Conservation (phyloP, 2,329 filamentous ascomycete species). For the Xylariaceae sp. region DNA sequence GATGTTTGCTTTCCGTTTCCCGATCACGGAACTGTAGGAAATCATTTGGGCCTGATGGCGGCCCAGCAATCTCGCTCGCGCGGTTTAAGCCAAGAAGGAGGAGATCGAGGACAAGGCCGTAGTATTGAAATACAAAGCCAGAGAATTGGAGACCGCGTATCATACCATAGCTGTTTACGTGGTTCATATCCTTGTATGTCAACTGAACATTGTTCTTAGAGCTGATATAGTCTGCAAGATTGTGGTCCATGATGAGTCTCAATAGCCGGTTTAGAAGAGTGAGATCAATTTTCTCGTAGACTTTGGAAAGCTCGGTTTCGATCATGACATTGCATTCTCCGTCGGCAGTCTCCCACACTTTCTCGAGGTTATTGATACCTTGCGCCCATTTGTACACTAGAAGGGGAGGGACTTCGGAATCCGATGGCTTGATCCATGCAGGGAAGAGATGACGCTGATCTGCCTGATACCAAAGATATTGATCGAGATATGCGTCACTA, state of each 20-base stretch:
- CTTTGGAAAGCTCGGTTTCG: slow-evolving; percentile 96
- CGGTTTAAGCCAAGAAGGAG: slow-evolving; percentile 88
- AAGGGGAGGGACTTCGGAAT: slow-evolving; percentile 93
- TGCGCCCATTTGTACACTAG: slow-evolving; percentile 99
- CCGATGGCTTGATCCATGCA: slow-evolving; percentile 98
- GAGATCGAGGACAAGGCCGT: slow-evolving; percentile 91
- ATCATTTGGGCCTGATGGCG: slow-evolving; percentile 90
- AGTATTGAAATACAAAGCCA: slow-evolving; percentile 98
- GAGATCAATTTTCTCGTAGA: slow-evolving; percentile 98
- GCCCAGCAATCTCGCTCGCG: slow-evolving; percentile 96
- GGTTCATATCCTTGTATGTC: slow-evolving; percentile 99
- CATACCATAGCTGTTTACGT: slow-evolving; percentile 98
- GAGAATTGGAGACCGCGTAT: slow-evolving; percentile 98
- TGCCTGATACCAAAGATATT: slow-evolving; percentile 98
- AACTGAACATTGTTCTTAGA: slow-evolving; percentile 99
- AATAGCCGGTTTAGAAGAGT: slow-evolving; percentile 91
- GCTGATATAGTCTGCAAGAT: slow-evolving; percentile 97
- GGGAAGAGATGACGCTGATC: slow-evolving; percentile 97
- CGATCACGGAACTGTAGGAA: slow-evolving; percentile 96
- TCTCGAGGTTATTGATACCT: slow-evolving; percentile 95
- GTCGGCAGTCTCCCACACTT: slow-evolving; percentile 90
- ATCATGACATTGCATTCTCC: slow-evolving; percentile 99
- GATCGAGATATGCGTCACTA: slow-evolving; percentile 95
- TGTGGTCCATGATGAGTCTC: slow-evolving; percentile 98
- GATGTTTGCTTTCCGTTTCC: slow-evolving; percentile 87